phyloP scores from a whole-genome alignment of 2,329 filamentous ascomycete genomes.

The Lecanosticta acicola region DNA sequence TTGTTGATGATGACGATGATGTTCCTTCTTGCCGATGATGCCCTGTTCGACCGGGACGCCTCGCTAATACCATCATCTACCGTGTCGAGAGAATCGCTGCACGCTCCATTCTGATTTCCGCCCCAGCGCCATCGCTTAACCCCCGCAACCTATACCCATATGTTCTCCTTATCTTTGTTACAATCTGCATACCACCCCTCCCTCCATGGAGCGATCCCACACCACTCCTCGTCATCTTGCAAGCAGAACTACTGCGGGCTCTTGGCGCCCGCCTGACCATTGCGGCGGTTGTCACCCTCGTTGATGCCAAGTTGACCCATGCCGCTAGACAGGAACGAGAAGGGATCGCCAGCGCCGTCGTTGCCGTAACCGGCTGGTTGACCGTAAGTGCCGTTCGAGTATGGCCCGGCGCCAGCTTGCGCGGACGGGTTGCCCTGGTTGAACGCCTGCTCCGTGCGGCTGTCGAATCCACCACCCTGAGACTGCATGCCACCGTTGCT shows the following conservation, averaged over 20 bases:
- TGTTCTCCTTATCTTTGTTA: conserved; percentile 22
- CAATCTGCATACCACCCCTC: conserved; percentile 13
- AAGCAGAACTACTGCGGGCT: conserved; percentile 27
- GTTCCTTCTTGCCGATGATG: conserved; percentile 12
- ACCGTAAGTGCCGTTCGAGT: conserved; percentile 58
- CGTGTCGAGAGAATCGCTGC: background rate
- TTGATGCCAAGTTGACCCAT: conserved; percentile 69
- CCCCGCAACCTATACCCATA: conserved; percentile 25
- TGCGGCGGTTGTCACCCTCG: conserved; percentile 44
- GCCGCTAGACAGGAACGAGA: conserved; percentile 70
- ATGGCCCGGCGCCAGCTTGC: conserved; percentile 53
- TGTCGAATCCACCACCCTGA: conserved; percentile 70
- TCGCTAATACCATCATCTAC: conserved; percentile 23
- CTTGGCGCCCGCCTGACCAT: conserved; percentile 32
- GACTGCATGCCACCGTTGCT: conserved; percentile 73
- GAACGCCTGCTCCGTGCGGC: conserved; percentile 91
- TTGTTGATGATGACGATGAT: conserved; percentile 12
- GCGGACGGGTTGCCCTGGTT: conserved; percentile 68
- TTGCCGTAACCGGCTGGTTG: conserved; percentile 36
- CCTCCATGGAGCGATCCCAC: background rate
- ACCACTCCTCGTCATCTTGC: background rate
- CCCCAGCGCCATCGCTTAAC: conserved; percentile 23
- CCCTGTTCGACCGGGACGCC: conserved; percentile 14
- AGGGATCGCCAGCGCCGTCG: conserved; percentile 65
- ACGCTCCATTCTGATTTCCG: conserved; percentile 4